Evolutionary conservation across 345 rosid species (phyloP), one percentile per base, ranked within the genome.

Genomic region (Streptanthus diversifolius): DNA sequence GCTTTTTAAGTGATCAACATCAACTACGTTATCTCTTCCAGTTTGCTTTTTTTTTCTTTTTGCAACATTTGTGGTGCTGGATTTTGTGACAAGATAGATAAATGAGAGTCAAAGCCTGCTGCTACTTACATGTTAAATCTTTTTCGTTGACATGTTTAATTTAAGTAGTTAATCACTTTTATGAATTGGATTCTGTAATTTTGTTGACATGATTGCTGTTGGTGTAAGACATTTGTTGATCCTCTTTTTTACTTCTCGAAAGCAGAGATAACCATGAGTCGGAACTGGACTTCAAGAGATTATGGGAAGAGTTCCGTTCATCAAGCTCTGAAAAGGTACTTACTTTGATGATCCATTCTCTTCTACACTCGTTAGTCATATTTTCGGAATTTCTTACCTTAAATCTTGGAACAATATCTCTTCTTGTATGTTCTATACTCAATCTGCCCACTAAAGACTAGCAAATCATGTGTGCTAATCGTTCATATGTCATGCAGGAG

Each of bases 261-360:
- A 77, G 72, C 89, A 91, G 97, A 77, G 93, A 83, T 70, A 86
- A 83, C 73, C 88, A 88, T 84, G 99, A 88, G 76, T 71, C 92
- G 93, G 98, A 95, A 77, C 77, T 90, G 96, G 98, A 95, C 85
- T 92, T 95, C 80, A 95, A 92, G 80, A 95, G 98, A 82, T 86
- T 84, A 57, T 92, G 99, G 99, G 98, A 95, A 80, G 97, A 92
- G 82, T 95, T 95, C 79, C 98, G 98, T 71, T 90, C 99, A 77
- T 95, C 98, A 77, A 86, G 90, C 82, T 92, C 89, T 6, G 99
- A 95, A 80, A 92, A 87, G 96, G 99, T 92, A 69, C 40, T 57
- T 73, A 59, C 61, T 32, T 44, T 25, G 57, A 65, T 68, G 14
- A 33, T 53, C 15, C 24, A 37, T 59, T 21, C 57, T 67, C 44